phyloP scores from a whole-genome alignment of 148 eudicot genomes.

The Rhododendron mucronatum region DNA sequence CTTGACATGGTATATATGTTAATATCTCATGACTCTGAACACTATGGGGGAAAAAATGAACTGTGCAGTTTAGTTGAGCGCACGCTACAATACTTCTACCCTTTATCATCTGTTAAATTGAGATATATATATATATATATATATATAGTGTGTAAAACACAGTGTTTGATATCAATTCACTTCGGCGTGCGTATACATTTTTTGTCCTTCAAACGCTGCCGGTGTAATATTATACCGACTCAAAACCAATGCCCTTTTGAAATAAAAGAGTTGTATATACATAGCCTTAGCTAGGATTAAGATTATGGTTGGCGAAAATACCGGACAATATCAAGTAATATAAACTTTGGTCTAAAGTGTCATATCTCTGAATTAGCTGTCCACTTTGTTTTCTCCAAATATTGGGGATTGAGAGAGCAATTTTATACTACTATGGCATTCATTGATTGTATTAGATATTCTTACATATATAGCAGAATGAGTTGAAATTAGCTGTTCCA shows the following conservation, averaged over 20 bases:
- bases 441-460: neutral
- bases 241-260: neutral
- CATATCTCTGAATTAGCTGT: neutral
- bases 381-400: neutral
- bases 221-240: too few species aligned
- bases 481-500: neutral
- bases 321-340: neutral
- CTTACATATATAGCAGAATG: neutral
- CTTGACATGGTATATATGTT: too few species aligned
- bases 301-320: neutral
- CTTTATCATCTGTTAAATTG: too few species aligned
- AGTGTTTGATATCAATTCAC: too few species aligned
- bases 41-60: too few species aligned
- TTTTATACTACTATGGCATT: neutral
- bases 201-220: too few species aligned
- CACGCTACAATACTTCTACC: too few species aligned
- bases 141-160: too few species aligned
- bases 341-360: neutral
- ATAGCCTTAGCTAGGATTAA: neutral
- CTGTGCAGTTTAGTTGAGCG: too few species aligned
- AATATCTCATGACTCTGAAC: too few species aligned
- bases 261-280: neutral
- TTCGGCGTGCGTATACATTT: too few species aligned
- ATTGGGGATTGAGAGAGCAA: neutral
- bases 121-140: too few species aligned